Conservation (phyloP, 495 filamentous ascomycete species). For the Ramalina intermedia region DNA sequence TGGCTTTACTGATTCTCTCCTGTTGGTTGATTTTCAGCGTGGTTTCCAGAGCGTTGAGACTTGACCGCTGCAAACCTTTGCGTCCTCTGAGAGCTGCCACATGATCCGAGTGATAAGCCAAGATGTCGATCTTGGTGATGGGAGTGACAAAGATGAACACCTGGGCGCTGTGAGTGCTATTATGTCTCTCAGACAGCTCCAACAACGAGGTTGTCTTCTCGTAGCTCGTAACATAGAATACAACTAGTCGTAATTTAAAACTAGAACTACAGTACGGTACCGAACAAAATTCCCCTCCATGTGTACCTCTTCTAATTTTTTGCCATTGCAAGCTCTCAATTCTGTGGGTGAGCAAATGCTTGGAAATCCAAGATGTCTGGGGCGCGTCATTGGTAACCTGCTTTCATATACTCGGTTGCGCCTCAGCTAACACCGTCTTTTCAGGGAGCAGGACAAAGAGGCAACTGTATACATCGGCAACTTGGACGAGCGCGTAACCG, state of each 20-base stretch:
- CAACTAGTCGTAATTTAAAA: not conserved
- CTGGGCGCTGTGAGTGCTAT: not conserved
- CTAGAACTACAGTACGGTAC: too few species aligned
- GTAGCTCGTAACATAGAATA: not conserved
- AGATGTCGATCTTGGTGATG: not conserved
- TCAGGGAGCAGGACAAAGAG: constrained; percentile 97
- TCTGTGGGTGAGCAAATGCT: not conserved
- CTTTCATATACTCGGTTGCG: too few species aligned
- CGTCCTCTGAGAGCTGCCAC: constrained; percentile 91
- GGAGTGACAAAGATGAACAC: not conserved
- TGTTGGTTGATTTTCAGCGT: constrained; percentile 19
- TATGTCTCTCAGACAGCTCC: too few species aligned
- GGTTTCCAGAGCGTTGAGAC: not conserved
- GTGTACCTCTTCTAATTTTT: not conserved
- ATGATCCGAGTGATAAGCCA: constrained; percentile 23
- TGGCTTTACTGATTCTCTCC: constrained; percentile 93
- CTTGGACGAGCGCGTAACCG: constrained; percentile 87
- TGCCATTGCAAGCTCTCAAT: not conserved
- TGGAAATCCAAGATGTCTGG: constrained; percentile 40
- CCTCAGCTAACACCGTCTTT: constrained; percentile 3
- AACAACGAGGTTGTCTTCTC: too few species aligned
- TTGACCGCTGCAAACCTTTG: constrained; percentile 48
- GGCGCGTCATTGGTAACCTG: constrained; percentile 63
- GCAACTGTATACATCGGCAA: constrained; percentile 97
- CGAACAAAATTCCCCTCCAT: too few species aligned